Evolutionary conservation across 2,329 filamentous ascomycete genomes (phyloP).

Genomic region (Blastomyces percursus): DNA sequence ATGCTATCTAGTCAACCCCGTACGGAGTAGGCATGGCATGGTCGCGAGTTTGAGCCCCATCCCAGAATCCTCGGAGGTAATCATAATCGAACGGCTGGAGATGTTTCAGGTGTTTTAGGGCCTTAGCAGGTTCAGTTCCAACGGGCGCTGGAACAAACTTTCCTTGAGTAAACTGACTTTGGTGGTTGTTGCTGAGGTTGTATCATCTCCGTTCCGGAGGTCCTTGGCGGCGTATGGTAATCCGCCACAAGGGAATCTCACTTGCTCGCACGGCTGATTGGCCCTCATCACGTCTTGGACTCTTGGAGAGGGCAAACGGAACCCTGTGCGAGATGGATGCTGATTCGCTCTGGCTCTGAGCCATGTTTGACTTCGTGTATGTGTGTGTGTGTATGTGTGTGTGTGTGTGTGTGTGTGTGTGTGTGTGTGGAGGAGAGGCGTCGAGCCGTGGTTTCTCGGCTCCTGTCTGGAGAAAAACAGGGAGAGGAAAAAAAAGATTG

Average conservation of each 20-base stretch:
- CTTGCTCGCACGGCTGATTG: not conserved
- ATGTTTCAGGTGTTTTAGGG: not conserved
- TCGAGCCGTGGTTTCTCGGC: no score
- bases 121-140: not conserved
- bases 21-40: no score
- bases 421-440: no score
- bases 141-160: not conserved
- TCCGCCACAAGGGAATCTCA: not conserved
- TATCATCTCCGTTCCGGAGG: not conserved
- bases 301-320: not conserved
- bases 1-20: not conserved
- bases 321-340: not conserved
- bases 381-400: no score
- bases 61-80: no score
- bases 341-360: no score
- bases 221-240: not conserved
- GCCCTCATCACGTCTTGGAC: not conserved
- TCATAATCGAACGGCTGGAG: not conserved
- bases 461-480: not conserved
- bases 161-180: not conserved
- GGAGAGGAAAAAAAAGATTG: not conserved
- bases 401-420: no score
- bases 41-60: no score
- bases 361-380: no score
- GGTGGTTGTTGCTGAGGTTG: not conserved